These are phyloP conservation scores for Apiospora koreana DNA, from an alignment of 2,329 filamentous ascomycete genomes.

Conservation along the genomic window DNA sequence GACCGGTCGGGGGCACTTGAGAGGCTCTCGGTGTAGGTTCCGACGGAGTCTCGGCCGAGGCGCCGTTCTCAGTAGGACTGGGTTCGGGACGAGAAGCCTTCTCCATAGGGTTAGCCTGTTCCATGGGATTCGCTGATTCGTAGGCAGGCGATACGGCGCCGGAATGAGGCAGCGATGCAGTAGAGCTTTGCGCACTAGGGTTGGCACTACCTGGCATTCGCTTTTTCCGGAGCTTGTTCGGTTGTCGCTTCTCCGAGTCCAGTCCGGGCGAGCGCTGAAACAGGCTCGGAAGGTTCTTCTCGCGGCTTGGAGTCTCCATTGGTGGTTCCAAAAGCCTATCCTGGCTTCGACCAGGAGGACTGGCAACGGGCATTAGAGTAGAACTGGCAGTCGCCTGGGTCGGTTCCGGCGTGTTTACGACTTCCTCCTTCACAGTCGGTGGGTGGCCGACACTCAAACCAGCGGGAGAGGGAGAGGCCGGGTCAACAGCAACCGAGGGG, in stretches of 20 bases:
- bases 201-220: constrained; percentile 73
- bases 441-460: constrained; percentile 39
- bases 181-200: constrained; percentile 89
- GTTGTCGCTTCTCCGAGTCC: constrained; percentile 67
- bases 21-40: constrained; percentile 50
- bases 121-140: constrained; percentile 50
- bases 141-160: constrained; percentile 46
- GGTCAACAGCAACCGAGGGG: constrained; percentile 22
- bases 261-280: constrained; percentile 69
- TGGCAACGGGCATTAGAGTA: constrained; percentile 30
- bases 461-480: constrained; percentile 53
- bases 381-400: constrained; percentile 26
- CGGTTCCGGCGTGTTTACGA: constrained; percentile 29
- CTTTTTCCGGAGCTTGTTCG: constrained; percentile 92
- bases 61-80: constrained; percentile 24
- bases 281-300: constrained; percentile 68
- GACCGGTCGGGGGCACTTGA: constrained; percentile 44
- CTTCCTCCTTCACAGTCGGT: constrained; percentile 33
- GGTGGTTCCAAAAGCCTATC: constrained; percentile 46
- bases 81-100: constrained; percentile 21
- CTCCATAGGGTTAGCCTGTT: constrained; percentile 25
- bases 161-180: constrained; percentile 65
- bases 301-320: constrained; percentile 58
- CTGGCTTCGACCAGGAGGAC: constrained; percentile 47
- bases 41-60: constrained; percentile 33